phyloP scores from a whole-genome alignment of 768 basidiomycete species.

The Boletus reticuloceps region DNA sequence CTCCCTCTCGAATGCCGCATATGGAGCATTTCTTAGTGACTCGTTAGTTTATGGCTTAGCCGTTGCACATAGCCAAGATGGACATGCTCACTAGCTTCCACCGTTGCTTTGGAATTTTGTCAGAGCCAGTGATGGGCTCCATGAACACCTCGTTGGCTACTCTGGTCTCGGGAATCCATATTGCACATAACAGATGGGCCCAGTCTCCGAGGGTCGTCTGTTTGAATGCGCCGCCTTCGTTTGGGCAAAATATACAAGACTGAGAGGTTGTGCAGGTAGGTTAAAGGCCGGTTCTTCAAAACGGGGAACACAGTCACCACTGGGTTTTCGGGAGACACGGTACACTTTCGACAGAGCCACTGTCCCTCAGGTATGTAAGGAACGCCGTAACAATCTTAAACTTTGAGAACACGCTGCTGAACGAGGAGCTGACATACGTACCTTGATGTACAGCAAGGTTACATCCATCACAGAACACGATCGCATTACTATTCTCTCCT shows the following conservation, averaged over 20 bases:
- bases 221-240: slow-evolving; percentile 97
- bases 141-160: slow-evolving; percentile 95
- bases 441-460: slow-evolving; percentile 99
- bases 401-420: slow-evolving; percentile 8
- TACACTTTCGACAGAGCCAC: slow-evolving; percentile 98
- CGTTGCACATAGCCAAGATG: background rate
- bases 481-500: slow-evolving; percentile 97
- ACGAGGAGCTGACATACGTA: slow-evolving; percentile 29
- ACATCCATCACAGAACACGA: slow-evolving; percentile 99
- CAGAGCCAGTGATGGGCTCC: slow-evolving; percentile 93
- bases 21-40: slow-evolving; percentile 55
- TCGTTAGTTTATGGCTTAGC: slow-evolving; percentile 6
- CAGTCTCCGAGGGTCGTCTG: slow-evolving; percentile 91
- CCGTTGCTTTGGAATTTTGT: slow-evolving; percentile 82
- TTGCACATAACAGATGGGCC: slow-evolving; percentile 95
- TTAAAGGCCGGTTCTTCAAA: background rate
- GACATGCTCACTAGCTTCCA: slow-evolving; percentile 82
- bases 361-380: slow-evolving; percentile 99
- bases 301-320: slow-evolving; percentile 57
- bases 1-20: slow-evolving; percentile 64
- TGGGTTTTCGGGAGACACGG: slow-evolving; percentile 93
- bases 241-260: slow-evolving; percentile 95
- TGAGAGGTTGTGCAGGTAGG: slow-evolving; percentile 27
- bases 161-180: slow-evolving; percentile 94
- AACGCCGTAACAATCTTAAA: slow-evolving; percentile 93